These are phyloP conservation scores for Flaveria floridana DNA, from an alignment of 140 eudicot genomes.

Conservation along the genomic window DNA sequence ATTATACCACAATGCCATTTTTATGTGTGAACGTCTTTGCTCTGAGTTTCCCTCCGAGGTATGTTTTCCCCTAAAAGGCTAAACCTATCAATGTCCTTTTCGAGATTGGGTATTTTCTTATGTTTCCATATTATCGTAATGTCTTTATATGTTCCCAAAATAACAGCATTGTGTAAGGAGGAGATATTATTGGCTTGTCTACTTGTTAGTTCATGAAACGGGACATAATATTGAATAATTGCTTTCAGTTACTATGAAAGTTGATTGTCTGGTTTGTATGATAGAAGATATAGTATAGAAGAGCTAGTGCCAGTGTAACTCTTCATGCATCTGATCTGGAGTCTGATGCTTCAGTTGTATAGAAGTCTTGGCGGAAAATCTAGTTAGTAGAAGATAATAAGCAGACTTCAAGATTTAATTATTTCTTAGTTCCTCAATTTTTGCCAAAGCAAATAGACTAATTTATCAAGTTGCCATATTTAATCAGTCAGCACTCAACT, in stretches of 20 bases:
- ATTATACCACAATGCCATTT: constrained; percentile 71
- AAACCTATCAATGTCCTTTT: not conserved
- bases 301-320: constrained; percentile 26
- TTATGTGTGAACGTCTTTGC: constrained; percentile 91
- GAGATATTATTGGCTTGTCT: constrained; percentile 5
- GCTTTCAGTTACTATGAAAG: constrained; percentile 16
- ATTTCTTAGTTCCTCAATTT: not conserved
- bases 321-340: not conserved
- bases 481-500: constrained; percentile 3
- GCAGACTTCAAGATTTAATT: not conserved
- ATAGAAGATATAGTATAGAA: constrained; percentile 40
- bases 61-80: not conserved
- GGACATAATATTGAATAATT: not conserved
- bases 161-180: not conserved
- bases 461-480: constrained; percentile 18
- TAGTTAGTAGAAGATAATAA: constrained; percentile 1
- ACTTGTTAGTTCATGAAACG: not conserved
- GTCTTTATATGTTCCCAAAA: not conserved
- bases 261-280: constrained; percentile 41
- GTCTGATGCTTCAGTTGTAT: not conserved
- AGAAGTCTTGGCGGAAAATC: constrained; percentile 2
- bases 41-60: constrained; percentile 98
- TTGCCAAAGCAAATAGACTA: not conserved
- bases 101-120: not conserved
- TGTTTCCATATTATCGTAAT: not conserved